Evolutionary conservation across 768 basidiomycete genomes (phyloP).

Genomic region (Termitomyces sp.): DNA sequence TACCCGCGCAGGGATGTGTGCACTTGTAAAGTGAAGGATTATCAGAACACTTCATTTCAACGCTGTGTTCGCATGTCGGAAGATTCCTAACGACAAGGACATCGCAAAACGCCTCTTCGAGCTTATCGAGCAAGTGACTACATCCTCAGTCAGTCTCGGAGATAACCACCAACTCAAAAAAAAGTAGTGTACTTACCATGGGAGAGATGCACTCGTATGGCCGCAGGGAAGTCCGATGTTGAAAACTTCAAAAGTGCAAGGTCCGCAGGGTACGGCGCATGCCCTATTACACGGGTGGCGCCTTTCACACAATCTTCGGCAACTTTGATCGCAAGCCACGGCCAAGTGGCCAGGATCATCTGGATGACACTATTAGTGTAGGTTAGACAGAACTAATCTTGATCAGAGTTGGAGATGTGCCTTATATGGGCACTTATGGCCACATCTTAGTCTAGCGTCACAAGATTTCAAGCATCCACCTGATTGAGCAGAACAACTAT

Average conservation of each 20-base stretch:
- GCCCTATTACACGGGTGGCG: constrained; percentile 52
- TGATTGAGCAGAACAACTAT: constrained; percentile 10
- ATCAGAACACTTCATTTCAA: constrained; percentile 38
- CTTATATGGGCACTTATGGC: constrained; percentile 60
- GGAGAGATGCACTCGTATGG: constrained; percentile 35
- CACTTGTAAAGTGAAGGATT: constrained; percentile 38
- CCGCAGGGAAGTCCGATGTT: constrained; percentile 54
- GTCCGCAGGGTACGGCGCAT: constrained; percentile 49
- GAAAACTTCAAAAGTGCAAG: constrained; percentile 41
- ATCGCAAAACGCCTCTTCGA: constrained; percentile 38
- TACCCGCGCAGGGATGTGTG: constrained; percentile 30
- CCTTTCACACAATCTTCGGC: constrained; percentile 45
- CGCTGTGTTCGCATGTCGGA: constrained; percentile 48
- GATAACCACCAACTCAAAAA: background rate
- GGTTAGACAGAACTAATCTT: background rate
- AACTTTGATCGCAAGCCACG: constrained; percentile 41
- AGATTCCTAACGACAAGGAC: constrained; percentile 37
- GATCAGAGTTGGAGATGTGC: constrained; percentile 23
- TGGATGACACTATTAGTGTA: constrained; percentile 44
- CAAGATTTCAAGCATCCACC: constrained; percentile 64
- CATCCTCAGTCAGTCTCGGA: background rate
- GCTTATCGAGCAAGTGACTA: constrained; percentile 42
- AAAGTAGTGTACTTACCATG: constrained; percentile 38
- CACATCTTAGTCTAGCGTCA: constrained; percentile 46
- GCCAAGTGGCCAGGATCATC: constrained; percentile 50